A percentile compares a stretch with the other conserved stretches of the same genome.
These are phyloP conservation scores for Scheffersomyces insectosa DNA, from an alignment of 1,139 yeast genomes.

Conservation along the genomic window DNA sequence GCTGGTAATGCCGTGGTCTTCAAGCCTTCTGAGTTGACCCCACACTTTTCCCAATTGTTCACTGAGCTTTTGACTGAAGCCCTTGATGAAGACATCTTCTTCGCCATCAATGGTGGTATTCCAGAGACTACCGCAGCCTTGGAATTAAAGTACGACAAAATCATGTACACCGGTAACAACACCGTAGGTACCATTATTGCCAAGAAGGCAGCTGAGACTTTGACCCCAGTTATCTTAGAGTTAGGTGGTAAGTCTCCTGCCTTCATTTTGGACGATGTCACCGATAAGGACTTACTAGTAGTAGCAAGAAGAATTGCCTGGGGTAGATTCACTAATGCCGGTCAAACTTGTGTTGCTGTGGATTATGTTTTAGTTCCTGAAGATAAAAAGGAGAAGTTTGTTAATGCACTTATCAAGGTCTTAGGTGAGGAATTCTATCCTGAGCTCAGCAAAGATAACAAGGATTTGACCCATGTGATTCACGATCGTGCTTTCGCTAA, in stretches of 20 bases:
- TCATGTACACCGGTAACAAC: conserved; percentile 83
- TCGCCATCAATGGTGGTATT: conserved; percentile 72
- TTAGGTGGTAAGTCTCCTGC: conserved; percentile 95
- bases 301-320: conserved; percentile 72
- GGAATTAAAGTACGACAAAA: conserved; percentile 73
- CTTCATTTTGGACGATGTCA: conserved; percentile 56
- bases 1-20: conserved; percentile 83
- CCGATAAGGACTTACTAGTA: conserved; percentile 43
- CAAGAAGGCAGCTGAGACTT: conserved; percentile 75
- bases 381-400: conserved; percentile 43
- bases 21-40: conserved; percentile 79
- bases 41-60: conserved; percentile 58
- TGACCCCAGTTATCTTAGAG: conserved; percentile 82
- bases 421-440: conserved; percentile 51
- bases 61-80: conserved; percentile 56
- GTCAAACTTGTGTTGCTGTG: conserved; percentile 89
- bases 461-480: conserved; percentile 60
- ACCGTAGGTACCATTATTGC: conserved; percentile 78
- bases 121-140: conserved; percentile 69
- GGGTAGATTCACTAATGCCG: conserved; percentile 81
- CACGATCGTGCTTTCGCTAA: conserved; percentile 59
- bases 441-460: conserved; percentile 27
- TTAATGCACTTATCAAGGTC: conserved; percentile 42
- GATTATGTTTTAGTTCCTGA: conserved; percentile 77
- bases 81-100: conserved; percentile 56